Base-by-base conservation (phyloP, 768 basidiomycete genomes). In the Suillus cothurnatus region DNA sequence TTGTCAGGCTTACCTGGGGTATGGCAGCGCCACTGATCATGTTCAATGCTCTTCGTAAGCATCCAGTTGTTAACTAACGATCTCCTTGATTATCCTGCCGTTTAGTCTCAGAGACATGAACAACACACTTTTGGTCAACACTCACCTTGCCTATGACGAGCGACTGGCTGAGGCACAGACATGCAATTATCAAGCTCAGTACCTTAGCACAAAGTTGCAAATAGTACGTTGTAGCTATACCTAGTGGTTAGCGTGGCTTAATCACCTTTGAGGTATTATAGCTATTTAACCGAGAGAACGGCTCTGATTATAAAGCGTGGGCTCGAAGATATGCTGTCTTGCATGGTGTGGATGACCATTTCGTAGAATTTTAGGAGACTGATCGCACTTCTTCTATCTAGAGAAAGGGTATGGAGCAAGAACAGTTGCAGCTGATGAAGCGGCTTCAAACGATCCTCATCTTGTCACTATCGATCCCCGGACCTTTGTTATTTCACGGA, bases 1-100 rank as follows among this genome's bases (percentile, higher is more conserved):
- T 28, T 41, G 28, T 7, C 26, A 28, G 28, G 19, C 1, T 3
- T 59, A 28, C 28, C 19, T 59, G 39, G 1, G 21, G 28, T 41
- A 59, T 28, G 26, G 58, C 26, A 59, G 58, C 19, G 21, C 12
- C 11, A 59, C 58, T 28, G 58, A 59, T 28, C 5, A 21, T 7
- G 58, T 59, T 28, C 58, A 59, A 41, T 4, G 26, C 1, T 59
- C 58, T 41, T 59, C 58, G 58, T 39, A 59, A 39, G 58, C 26
- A 11, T 41, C 19, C 19, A 3, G 23, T 39, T 21, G 6, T 14
- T 28, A 28, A 28, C 11, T 19, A 41, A 41, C 2, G 11, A 38
- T 59, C 19, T 59, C 11, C 26, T 59, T 59, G 38, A 59, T 26
- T 59, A 28, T 28, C 38, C 19, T 6, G 11, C 17, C 38, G 6